Evolutionary conservation across 345 rosid species (phyloP).

Genomic region (Dovyalis caffra): DNA sequence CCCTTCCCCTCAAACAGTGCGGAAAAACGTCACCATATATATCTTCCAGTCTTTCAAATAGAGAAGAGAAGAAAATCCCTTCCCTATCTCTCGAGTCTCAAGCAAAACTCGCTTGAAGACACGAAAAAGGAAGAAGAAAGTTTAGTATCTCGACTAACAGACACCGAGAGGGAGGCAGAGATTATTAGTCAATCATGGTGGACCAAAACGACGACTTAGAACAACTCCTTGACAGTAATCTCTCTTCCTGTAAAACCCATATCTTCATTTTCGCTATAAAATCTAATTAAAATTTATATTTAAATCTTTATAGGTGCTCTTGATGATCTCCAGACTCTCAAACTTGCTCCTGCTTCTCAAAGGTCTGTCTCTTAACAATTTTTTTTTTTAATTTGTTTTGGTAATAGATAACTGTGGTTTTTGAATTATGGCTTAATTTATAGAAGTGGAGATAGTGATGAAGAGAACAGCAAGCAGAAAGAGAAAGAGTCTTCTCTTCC

Average conservation of each 20-base stretch:
- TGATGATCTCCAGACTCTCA: constrained; percentile 94
- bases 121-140: neutral
- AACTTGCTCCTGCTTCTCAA: constrained; percentile 52
- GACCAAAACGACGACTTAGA: constrained; percentile 80
- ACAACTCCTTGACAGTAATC: constrained; percentile 87
- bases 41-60: neutral
- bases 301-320: constrained; percentile 72
- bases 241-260: neutral
- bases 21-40: neutral
- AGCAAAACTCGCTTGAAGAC: too few relatives aligned
- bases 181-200: constrained; percentile 39
- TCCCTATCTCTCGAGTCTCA: neutral
- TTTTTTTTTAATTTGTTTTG: neutral
- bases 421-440: constrained; percentile 11
- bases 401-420: constrained; percentile 3
- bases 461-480: constrained; percentile 27
- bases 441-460: constrained; percentile 43
- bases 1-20: neutral
- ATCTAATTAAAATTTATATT: neutral
- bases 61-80: neutral
- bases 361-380: constrained; percentile 24
- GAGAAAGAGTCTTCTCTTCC: constrained; percentile 20
- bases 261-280: neutral
- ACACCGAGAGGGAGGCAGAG: neutral
- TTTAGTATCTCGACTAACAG: neutral